Percentiles rank a stretch among this genome's conserved stretches.
phyloP scores from a whole-genome alignment of 139 green algal genomes.

The Tetratostichococcus sp. region DNA sequence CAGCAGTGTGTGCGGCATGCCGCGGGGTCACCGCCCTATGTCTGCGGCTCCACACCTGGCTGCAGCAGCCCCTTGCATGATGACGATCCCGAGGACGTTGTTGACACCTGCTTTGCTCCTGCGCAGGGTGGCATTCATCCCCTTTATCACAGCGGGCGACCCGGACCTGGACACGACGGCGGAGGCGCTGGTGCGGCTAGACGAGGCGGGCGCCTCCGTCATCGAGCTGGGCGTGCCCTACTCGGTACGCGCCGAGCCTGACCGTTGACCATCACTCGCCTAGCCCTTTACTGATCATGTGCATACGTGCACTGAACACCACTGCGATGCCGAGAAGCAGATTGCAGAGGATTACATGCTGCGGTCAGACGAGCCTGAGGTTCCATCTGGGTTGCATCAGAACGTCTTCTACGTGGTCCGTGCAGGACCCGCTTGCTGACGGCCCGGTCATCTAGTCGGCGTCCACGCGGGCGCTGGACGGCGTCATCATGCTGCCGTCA shows the following conservation, averaged over 20 bases:
- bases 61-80: too few species aligned
- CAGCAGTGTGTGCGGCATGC: not conserved
- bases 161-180: constrained; percentile 86
- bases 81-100: not conserved
- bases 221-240: constrained; percentile 98
- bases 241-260: constrained; percentile 30
- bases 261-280: too few species aligned
- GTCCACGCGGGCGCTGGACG: constrained; percentile 80
- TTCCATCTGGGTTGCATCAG: not conserved
- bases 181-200: constrained; percentile 67
- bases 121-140: constrained; percentile 82
- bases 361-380: not conserved
- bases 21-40: not conserved
- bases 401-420: not conserved
- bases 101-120: not conserved
- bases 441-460: constrained; percentile 91
- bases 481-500: constrained; percentile 42
- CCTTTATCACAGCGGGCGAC: constrained; percentile 94
- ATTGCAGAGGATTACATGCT: too few species aligned
- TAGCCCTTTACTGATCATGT: too few species aligned
- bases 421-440: constrained; percentile 90
- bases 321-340: not conserved
- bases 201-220: constrained; percentile 79
- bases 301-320: too few species aligned
- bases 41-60: not conserved